Percentiles rank a stretch among this genome's conserved stretches.
These are phyloP conservation scores for Nematodospora valgi DNA, from an alignment of 805 yeast genomes.

Conservation along the genomic window DNA sequence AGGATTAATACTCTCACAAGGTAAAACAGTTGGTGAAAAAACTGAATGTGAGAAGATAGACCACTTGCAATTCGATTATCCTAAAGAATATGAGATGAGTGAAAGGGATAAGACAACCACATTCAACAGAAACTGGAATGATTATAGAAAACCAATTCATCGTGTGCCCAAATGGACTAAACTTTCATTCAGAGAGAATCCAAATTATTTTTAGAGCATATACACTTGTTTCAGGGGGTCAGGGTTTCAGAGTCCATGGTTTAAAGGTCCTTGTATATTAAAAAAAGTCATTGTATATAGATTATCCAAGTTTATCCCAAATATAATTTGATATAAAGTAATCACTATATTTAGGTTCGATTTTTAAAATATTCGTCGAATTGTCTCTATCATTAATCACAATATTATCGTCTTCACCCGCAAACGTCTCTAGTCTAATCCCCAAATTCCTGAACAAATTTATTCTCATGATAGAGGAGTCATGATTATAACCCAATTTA, in stretches of 20 bases:
- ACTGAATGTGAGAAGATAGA: slow-evolving; percentile 38
- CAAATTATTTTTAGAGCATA: slow-evolving; percentile 60
- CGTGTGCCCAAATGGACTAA: slow-evolving; percentile 91
- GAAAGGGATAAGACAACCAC: slow-evolving; percentile 85
- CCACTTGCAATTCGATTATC: slow-evolving; percentile 44
- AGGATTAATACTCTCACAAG: slow-evolving; percentile 18
- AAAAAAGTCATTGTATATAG: not conserved
- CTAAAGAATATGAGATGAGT: slow-evolving; percentile 77
- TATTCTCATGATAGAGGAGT: slow-evolving; percentile 49
- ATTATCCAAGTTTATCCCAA: slow-evolving; percentile 54
- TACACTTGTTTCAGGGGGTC: no score
- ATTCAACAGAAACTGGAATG: slow-evolving; percentile 67
- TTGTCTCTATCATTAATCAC: slow-evolving; percentile 38
- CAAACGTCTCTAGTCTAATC: slow-evolving; percentile 30
- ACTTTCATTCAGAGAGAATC: slow-evolving; percentile 74
- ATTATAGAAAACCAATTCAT: slow-evolving; percentile 87
- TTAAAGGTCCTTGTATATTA: not conserved
- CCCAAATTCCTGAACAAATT: slow-evolving; percentile 62
- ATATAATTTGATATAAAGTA: slow-evolving; percentile 71
- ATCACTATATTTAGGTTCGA: slow-evolving; percentile 56
- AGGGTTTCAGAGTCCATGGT: not conserved
- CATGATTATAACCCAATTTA: slow-evolving; percentile 12
- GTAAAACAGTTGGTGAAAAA: slow-evolving; percentile 23
- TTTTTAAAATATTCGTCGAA: slow-evolving; percentile 47
- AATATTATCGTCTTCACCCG: slow-evolving; percentile 12